Percentiles rank a stretch among this genome's conserved stretches.
These are phyloP conservation scores for Heterobasidion parviporum DNA, from an alignment of 1,284 basidiomycete genomes.

Conservation along the genomic window DNA sequence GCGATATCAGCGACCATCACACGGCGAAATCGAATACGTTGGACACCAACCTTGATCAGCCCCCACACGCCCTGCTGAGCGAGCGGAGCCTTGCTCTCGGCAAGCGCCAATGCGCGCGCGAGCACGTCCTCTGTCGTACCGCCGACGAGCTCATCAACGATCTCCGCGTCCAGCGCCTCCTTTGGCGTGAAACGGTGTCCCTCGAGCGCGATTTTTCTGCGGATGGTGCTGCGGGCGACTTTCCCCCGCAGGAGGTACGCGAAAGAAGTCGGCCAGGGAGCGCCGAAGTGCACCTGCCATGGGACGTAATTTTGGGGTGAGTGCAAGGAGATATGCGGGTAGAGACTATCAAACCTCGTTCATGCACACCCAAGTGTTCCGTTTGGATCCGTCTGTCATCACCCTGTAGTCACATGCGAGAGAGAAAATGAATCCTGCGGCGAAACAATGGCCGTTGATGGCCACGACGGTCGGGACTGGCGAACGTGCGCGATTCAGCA, in stretches of 20 bases:
- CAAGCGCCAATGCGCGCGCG: constrained; percentile 50
- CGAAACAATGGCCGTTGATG: constrained; percentile 90
- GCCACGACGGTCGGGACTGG: constrained; percentile 79
- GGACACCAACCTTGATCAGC: constrained; percentile 41
- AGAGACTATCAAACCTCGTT: constrained; percentile 60
- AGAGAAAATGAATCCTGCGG: constrained; percentile 76
- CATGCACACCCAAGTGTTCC: constrained; percentile 84
- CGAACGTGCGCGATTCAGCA: not conserved
- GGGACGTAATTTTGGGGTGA: constrained; percentile 4
- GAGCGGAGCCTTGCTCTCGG: constrained; percentile 36
- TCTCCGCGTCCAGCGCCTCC: constrained; percentile 60
- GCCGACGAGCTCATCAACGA: constrained; percentile 68
- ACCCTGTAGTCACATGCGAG: constrained; percentile 86
- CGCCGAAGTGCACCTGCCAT: constrained; percentile 71
- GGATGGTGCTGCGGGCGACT: constrained; percentile 53
- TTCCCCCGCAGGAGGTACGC: constrained; percentile 53
- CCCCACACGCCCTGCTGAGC: constrained; percentile 58
- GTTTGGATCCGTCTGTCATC: constrained; percentile 75
- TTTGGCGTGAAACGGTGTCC: constrained; percentile 75
- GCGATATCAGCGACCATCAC: not conserved
- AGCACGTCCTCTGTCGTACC: constrained; percentile 52
- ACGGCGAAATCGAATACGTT: not conserved
- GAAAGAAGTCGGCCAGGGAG: constrained; percentile 71
- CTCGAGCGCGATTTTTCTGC: constrained; percentile 75
- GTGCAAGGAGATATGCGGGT: constrained; percentile 6